phyloP scores from a whole-genome alignment of 1,284 basidiomycete genomes.

The Trichosporon sp. region DNA sequence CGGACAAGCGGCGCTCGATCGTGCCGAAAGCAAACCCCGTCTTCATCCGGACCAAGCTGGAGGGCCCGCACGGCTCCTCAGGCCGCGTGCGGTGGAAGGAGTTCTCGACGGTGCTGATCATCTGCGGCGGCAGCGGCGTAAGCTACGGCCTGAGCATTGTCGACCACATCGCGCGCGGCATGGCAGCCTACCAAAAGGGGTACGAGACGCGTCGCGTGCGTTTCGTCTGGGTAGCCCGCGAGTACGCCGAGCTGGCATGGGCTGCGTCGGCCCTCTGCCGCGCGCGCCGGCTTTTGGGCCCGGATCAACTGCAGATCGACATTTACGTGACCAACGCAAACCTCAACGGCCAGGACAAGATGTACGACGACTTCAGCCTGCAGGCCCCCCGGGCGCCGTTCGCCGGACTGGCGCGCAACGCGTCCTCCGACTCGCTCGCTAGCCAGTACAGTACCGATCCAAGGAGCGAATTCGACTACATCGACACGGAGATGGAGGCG shows the following conservation, averaged over 20 bases:
- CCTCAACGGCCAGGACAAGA: conserved; percentile 5
- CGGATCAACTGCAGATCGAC: conserved; percentile 62
- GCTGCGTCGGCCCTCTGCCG: conserved; percentile 63
- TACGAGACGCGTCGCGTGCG: conserved; percentile 60
- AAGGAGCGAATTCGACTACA: conserved; percentile 52
- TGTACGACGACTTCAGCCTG: conserved; percentile 2
- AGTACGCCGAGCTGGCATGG: conserved; percentile 80
- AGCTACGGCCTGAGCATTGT: conserved; percentile 68
- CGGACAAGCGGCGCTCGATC: conserved; percentile 22
- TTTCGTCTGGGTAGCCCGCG: conserved; percentile 78
- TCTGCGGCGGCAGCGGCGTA: conserved; percentile 74
- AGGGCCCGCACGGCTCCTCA: conserved; percentile 74
- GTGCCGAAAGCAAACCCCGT: conserved; percentile 24
- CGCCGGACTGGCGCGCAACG: conserved; percentile 24
- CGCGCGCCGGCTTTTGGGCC: conserved; percentile 61
- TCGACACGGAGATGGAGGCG: conserved; percentile 13
- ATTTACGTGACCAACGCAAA: conserved; percentile 66
- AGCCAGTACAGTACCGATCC: conserved; percentile 36
- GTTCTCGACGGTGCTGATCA: conserved; percentile 61
- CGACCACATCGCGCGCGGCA: conserved; percentile 62
- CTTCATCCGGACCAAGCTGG: conserved; percentile 59
- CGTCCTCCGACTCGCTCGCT: conserved; percentile 42
- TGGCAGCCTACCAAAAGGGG: conserved; percentile 52
- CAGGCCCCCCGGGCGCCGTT: conserved; percentile 36
- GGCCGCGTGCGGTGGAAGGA: conserved; percentile 61